These are phyloP conservation scores for Chionographis japonica DNA, from an alignment of 106 monocot species.

Conservation along the genomic window DNA sequence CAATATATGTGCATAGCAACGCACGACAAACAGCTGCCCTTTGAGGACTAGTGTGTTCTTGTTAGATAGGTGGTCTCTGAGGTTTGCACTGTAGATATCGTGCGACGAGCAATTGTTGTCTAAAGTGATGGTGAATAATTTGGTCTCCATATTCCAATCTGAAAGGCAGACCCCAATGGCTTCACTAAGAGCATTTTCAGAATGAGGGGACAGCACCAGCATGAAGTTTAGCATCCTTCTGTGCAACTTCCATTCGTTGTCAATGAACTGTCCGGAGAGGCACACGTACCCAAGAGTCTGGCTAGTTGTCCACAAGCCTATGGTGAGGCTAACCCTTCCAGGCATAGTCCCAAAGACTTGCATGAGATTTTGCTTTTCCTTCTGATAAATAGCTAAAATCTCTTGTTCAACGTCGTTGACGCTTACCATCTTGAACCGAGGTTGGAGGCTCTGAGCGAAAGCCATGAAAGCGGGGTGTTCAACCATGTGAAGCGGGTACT, in stretches of 20 bases:
- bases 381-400: slow-evolving; percentile 58
- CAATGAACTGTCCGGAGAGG: slow-evolving; percentile 71
- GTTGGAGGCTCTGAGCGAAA: slow-evolving; percentile 75
- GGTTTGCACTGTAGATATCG: slow-evolving; percentile 85
- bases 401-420: slow-evolving; percentile 51
- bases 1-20: slow-evolving; percentile 76
- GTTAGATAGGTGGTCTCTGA: slow-evolving; percentile 73
- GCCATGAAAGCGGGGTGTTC: slow-evolving; percentile 57
- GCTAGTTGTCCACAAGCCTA: slow-evolving; percentile 76
- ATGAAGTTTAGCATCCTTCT: slow-evolving; percentile 80
- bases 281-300: slow-evolving; percentile 90
- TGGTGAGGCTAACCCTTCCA: slow-evolving; percentile 73
- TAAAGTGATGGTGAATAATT: slow-evolving; percentile 78
- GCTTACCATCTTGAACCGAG: slow-evolving; percentile 62
- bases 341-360: slow-evolving; percentile 42
- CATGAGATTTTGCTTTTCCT: slow-evolving; percentile 58
- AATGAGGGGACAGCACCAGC: slow-evolving; percentile 85
- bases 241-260: slow-evolving; percentile 68
- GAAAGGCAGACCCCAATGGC: slow-evolving; percentile 66
- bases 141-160: slow-evolving; percentile 77
- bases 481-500: slow-evolving; percentile 86
- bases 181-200: slow-evolving; percentile 85
- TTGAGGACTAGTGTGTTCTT: slow-evolving; percentile 74
- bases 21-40: slow-evolving; percentile 78
- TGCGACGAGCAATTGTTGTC: slow-evolving; percentile 85